phyloP scores from a whole-genome alignment of 2,329 filamentous ascomycete genomes.

The Sordariomycetes sp. region DNA sequence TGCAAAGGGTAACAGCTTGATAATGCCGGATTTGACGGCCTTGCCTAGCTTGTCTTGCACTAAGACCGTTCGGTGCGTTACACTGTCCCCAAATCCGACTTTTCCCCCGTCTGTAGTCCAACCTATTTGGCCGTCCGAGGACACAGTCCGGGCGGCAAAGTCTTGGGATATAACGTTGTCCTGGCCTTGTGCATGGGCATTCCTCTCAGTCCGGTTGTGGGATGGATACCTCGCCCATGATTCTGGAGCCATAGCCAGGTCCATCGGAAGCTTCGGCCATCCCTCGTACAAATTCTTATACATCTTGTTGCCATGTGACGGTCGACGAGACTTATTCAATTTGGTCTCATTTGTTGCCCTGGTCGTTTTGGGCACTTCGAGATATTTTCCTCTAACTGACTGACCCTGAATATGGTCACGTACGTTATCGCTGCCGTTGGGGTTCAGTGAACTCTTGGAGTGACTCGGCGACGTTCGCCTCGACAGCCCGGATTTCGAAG shows the following conservation, averaged over 20 bases:
- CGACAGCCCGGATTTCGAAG: not conserved
- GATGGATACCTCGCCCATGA: slow-evolving; percentile 5
- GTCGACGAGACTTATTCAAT: not conserved
- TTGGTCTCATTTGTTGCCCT: not conserved
- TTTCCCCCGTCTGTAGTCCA: slow-evolving; percentile 16
- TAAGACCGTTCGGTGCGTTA: not conserved
- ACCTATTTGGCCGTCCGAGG: slow-evolving; percentile 9
- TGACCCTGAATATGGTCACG: no score
- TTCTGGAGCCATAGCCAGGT: slow-evolving; percentile 8
- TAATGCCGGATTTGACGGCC: slow-evolving; percentile 14
- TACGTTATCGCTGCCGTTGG: no score
- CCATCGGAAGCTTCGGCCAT: not conserved
- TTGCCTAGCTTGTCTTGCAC: not conserved
- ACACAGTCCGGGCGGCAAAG: slow-evolving; percentile 15
- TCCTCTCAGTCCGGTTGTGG: slow-evolving; percentile 2
- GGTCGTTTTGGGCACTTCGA: not conserved
- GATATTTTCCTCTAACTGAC: no score
- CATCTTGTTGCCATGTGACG: not conserved
- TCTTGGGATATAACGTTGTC: slow-evolving; percentile 18
- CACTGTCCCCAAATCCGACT: not conserved
- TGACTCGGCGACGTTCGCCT: not conserved
- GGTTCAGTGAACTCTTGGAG: not conserved
- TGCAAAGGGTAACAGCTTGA: slow-evolving; percentile 11
- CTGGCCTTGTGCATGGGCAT: slow-evolving; percentile 7
- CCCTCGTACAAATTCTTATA: not conserved